Evolutionary conservation across 257 asterid species (phyloP).

Genomic region (Capsicum baccatum): DNA sequence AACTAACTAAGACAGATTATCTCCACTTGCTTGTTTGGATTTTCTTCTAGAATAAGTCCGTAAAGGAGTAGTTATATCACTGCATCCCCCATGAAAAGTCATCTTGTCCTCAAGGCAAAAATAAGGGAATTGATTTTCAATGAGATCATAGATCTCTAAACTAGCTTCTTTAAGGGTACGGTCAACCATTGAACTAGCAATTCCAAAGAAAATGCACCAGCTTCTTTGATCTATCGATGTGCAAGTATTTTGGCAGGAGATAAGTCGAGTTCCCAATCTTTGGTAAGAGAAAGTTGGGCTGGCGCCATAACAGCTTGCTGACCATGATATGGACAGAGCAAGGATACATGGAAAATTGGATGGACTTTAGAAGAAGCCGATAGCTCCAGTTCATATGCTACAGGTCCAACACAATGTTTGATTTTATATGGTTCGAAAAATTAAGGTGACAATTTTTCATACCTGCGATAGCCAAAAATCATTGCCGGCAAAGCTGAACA

Average conservation of each 20-base stretch:
- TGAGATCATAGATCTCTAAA: background rate
- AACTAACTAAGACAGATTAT: background rate
- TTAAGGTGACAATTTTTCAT: background rate
- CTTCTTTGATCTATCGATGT: background rate
- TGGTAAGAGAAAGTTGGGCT: background rate
- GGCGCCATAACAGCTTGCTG: background rate
- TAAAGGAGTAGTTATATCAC: background rate
- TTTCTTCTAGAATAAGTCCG: background rate
- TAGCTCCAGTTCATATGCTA: background rate
- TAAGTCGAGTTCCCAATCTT: background rate
- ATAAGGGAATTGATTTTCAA: background rate
- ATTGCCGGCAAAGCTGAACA: background rate
- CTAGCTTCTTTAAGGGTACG: background rate
- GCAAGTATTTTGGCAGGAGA: background rate
- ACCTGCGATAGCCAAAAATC: background rate
- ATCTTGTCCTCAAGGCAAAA: background rate
- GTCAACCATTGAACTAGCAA: background rate
- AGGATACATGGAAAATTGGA: background rate
- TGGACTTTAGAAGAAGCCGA: background rate
- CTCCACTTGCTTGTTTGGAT: background rate
- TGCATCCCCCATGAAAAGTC: background rate
- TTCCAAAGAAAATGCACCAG: background rate
- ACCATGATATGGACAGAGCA: background rate
- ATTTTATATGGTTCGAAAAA: background rate
- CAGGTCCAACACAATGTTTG: background rate